These are phyloP conservation scores for Lactarius vividus DNA, from an alignment of 768 basidiomycete genomes.

Conservation along the genomic window DNA sequence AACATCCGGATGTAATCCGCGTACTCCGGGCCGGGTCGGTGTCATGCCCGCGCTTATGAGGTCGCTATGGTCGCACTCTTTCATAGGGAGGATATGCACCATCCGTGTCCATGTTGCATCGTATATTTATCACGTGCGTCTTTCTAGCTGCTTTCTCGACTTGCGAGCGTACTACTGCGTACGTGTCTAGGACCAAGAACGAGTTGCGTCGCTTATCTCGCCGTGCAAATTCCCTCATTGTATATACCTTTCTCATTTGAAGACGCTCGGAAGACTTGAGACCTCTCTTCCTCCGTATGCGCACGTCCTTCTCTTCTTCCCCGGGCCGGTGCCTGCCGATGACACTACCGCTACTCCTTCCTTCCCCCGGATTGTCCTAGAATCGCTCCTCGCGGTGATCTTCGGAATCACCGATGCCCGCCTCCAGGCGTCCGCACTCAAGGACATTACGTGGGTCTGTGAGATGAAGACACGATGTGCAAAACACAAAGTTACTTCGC, in stretches of 20 bases:
- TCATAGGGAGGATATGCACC: constrained; percentile 13
- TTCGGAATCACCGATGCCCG: constrained; percentile 71
- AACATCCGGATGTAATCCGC: too few relatives aligned
- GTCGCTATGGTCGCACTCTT: constrained; percentile 11
- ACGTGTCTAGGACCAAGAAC: constrained; percentile 33
- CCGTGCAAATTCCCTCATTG: background rate
- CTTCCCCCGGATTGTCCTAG: constrained; percentile 51
- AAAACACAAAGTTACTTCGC: background rate
- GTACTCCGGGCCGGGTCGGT: background rate
- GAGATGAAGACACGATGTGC: constrained; percentile 81
- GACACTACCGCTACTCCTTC: background rate
- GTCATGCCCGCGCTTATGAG: too few relatives aligned
- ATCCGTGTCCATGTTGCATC: background rate
- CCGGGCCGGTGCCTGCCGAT: background rate
- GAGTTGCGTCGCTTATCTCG: background rate
- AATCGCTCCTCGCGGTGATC: constrained; percentile 61
- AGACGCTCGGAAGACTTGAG: constrained; percentile 62
- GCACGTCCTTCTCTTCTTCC: constrained; percentile 24
- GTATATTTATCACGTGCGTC: background rate
- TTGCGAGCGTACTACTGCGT: constrained; percentile 56
- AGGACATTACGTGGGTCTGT: constrained; percentile 84
- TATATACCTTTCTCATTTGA: constrained; percentile 76
- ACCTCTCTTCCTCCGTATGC: constrained; percentile 44
- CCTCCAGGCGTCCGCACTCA: constrained; percentile 63
- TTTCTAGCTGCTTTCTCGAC: constrained; percentile 70